Conservation (phyloP, 1,284 basidiomycete species). For the Marasmius oreades region DNA sequence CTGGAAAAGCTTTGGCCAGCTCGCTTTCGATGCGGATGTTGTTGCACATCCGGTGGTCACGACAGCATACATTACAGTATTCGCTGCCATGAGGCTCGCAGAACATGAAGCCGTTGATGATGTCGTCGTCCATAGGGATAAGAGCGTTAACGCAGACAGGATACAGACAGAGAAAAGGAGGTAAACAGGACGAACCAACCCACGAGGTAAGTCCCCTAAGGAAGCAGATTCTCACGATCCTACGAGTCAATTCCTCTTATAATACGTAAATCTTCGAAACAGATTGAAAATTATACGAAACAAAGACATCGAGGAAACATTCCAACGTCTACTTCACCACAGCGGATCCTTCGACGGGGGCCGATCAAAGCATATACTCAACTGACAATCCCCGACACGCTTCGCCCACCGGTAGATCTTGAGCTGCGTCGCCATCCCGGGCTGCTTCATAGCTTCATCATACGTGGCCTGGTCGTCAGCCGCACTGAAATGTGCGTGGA, state of each 20-base stretch:
- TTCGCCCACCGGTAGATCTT: constrained; percentile 32
- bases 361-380: constrained; percentile 24
- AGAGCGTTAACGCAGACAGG: neutral
- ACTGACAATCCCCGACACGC: constrained; percentile 22
- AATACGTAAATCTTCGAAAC: too few species aligned
- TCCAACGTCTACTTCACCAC: neutral
- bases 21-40: neutral
- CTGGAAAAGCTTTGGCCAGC: neutral
- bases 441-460: constrained; percentile 15
- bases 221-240: too few species aligned
- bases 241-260: too few species aligned
- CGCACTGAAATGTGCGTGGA: constrained; percentile 27
- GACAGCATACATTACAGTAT: neutral
- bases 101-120: neutral
- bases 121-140: neutral
- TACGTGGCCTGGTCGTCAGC: constrained; percentile 18
- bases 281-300: too few species aligned
- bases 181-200: too few species aligned
- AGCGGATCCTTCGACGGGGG: constrained; percentile 7
- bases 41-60: neutral
- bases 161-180: too few species aligned
- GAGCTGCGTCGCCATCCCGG: constrained; percentile 16
- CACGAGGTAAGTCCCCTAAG: too few species aligned
- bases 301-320: too few species aligned
- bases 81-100: neutral